A percentile compares a stretch with the other conserved stretches of the same genome.
Evolutionary conservation across 140 eudicot species (phyloP).

Genomic region (Ambrosia hybrid): DNA sequence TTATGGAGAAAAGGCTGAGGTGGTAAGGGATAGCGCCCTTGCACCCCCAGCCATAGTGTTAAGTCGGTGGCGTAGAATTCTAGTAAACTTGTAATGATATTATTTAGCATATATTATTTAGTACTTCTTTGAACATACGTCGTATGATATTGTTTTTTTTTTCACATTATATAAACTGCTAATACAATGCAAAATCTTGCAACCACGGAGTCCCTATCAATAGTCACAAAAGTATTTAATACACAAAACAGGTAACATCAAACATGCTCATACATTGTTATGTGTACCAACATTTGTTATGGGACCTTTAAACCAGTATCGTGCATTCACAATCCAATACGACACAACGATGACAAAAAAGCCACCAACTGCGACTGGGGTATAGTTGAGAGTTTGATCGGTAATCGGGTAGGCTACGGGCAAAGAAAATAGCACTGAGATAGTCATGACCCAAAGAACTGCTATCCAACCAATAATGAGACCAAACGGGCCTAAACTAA

Average conservation of each 20-base stretch:
- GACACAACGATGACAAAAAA: constrained; percentile 54
- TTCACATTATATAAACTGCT: no score
- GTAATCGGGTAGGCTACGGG: constrained; percentile 88
- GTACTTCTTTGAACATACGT: no score
- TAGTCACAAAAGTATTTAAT: neutral
- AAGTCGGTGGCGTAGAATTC: no score
- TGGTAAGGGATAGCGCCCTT: no score
- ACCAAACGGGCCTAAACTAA: constrained; percentile 72
- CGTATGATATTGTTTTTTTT: no score
- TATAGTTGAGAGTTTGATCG: constrained; percentile 75
- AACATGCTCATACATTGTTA: constrained; percentile 27
- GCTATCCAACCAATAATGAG: constrained; percentile 83
- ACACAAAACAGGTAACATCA: constrained; percentile 12
- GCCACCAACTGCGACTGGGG: constrained; percentile 98
- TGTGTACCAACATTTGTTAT: constrained; percentile 54
- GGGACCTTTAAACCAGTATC: constrained; percentile 97
- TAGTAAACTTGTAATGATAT: no score
- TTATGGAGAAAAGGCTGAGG: no score
- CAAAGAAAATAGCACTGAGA: constrained; percentile 79
- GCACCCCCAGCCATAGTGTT: no score
- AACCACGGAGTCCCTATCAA: no score
- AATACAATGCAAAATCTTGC: no score
- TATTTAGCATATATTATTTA: no score
- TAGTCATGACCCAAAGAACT: constrained; percentile 78
- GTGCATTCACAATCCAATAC: constrained; percentile 72